Evolutionary conservation across 768 basidiomycete species (phyloP).

Genomic region (Clavulina sp.): DNA sequence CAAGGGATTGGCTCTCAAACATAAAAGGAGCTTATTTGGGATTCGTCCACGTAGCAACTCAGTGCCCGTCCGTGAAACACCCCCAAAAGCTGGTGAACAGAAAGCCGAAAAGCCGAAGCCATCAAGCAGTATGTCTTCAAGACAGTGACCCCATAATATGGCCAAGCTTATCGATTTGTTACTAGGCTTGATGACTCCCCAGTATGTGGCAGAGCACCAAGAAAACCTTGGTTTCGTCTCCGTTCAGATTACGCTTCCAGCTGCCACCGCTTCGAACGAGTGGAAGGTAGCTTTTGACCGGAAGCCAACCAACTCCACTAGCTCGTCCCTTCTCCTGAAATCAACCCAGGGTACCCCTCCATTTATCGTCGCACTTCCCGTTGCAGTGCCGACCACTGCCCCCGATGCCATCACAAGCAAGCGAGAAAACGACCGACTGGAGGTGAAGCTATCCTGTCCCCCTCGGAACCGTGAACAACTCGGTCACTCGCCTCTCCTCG

Average conservation of each 20-base stretch:
- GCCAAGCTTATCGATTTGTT: neutral
- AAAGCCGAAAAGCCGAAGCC: neutral
- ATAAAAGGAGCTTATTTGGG: neutral
- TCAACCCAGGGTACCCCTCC: neutral
- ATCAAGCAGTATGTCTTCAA: neutral
- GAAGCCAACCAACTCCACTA: conserved; percentile 19
- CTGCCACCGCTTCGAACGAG: neutral
- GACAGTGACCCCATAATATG: neutral
- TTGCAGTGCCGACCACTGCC: conserved; percentile 21
- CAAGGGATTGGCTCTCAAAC: neutral
- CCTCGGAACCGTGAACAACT: conserved; percentile 3
- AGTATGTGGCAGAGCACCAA: conserved; percentile 61
- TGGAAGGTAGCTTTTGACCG: neutral
- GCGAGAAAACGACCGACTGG: conserved; percentile 36
- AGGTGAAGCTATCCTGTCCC: conserved; percentile 40
- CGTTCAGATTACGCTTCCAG: conserved; percentile 27
- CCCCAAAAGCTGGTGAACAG: neutral
- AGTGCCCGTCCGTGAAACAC: neutral
- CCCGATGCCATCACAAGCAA: neutral
- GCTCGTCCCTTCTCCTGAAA: conserved; percentile 30
- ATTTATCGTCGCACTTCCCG: conserved; percentile 36
- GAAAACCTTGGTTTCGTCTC: conserved; percentile 69
- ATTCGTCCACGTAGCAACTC: neutral
- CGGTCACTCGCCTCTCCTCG: conserved; percentile 27
- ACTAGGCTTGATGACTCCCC: no score